These are phyloP conservation scores for Hibiscus tridactylites DNA, from an alignment of 345 rosid species.

Conservation along the genomic window DNA sequence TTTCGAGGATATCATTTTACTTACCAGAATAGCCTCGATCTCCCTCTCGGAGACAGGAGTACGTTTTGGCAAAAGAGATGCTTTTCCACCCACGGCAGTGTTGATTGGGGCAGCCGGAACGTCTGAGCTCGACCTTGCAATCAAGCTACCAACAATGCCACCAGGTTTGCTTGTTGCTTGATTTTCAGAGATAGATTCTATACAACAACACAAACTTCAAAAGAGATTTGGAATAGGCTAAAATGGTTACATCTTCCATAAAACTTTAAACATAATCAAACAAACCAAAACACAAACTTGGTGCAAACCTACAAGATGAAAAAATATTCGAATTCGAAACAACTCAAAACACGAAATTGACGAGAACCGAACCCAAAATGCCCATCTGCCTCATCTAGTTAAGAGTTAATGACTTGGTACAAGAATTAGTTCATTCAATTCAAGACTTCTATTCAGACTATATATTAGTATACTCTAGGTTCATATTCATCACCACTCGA, in stretches of 20 bases:
- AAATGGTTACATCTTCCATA: not conserved
- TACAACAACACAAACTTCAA: not conserved
- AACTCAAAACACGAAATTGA: not conserved
- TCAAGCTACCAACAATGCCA: slow-evolving; percentile 30
- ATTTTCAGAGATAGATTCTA: slow-evolving; percentile 25
- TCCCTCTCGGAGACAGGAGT: slow-evolving; percentile 71
- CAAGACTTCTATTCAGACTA: not conserved
- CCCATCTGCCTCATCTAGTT: not conserved
- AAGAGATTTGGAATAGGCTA: not conserved
- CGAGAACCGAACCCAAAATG: not conserved
- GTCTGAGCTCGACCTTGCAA: slow-evolving; percentile 45
- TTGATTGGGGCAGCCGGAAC: slow-evolving; percentile 13
- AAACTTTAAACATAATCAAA: not conserved
- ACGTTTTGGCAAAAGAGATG: slow-evolving; percentile 81
- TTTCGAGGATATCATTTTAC: not conserved
- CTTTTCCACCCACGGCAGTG: slow-evolving; percentile 59
- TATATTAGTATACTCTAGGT: not conserved
- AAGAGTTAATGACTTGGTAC: not conserved
- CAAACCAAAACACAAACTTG: not conserved
- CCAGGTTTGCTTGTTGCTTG: slow-evolving; percentile 26
- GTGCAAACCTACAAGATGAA: not conserved
- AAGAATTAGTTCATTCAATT: not conserved
- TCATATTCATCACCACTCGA: too few relatives aligned
- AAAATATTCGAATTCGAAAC: not conserved
- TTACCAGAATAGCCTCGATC: slow-evolving; percentile 75